phyloP scores from a whole-genome alignment of 2,329 filamentous ascomycete species.

The Cylindrodendrum hubeiense region DNA sequence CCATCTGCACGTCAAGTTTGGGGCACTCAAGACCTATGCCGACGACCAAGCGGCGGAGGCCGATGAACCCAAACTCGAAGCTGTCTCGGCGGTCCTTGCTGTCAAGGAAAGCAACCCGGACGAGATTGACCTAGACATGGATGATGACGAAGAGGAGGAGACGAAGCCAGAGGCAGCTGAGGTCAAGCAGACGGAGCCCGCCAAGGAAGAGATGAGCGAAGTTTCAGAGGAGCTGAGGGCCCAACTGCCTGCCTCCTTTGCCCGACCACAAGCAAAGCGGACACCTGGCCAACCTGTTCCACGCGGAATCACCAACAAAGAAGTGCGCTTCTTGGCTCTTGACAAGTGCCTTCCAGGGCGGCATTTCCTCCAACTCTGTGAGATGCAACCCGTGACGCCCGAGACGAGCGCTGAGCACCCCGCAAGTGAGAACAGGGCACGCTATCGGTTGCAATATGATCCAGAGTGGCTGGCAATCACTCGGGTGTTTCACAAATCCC shows the following conservation, averaged over 20 bases:
- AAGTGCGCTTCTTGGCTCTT: constrained; percentile 87
- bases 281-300: constrained; percentile 75
- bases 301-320: constrained; percentile 79
- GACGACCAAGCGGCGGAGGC: constrained; percentile 50
- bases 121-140: constrained; percentile 78
- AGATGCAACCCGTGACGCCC: constrained; percentile 65
- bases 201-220: constrained; percentile 39
- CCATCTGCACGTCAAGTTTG: constrained; percentile 90
- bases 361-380: constrained; percentile 84
- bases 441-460: constrained; percentile 82
- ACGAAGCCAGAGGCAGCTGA: constrained; percentile 4
- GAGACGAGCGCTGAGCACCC: constrained; percentile 37
- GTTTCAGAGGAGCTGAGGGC: constrained; percentile 76
- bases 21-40: constrained; percentile 73
- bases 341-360: constrained; percentile 89
- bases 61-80: constrained; percentile 24
- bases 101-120: constrained; percentile 66
- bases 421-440: constrained; percentile 45
- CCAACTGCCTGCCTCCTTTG: constrained; percentile 83
- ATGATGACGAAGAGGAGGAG: constrained; percentile 59
- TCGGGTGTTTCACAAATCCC: constrained; percentile 78
- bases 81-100: constrained; percentile 7
- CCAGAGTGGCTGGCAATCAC: constrained; percentile 96
- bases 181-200: constrained; percentile 11
- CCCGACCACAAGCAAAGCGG: constrained; percentile 54